Evolutionary conservation across 495 filamentous ascomycete genomes (phyloP), one percentile per base, ranked within the genome.

Genomic region (Bathelium albidoporum): DNA sequence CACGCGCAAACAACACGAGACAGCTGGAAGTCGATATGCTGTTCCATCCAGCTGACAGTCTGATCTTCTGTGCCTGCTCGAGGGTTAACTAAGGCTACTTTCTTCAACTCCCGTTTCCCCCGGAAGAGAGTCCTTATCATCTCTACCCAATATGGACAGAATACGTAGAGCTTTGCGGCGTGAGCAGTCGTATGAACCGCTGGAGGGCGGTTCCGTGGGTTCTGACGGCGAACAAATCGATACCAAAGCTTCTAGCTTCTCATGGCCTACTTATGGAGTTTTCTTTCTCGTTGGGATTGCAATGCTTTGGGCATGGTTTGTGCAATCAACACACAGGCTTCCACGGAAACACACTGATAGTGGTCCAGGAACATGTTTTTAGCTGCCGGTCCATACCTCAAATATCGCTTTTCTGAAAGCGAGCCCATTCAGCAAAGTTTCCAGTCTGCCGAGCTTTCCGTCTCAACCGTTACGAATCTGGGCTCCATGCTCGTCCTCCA

Each of bases 221-320:
- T 63, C 59, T 20, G 68, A 69, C 60, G 70, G 64, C 24, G 69
- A 72, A 24, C 64, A 53, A 11, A 67, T 68, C 12, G 62, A 68
- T 28, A 34, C 64, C 39, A 16, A 49, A 10, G 9, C 58, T 11
- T 3, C 26, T 20, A 34, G 52, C 43, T 76, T 77, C 69, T 76
- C 73, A 24, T 87, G 84, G 81, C 72, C 90, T 52, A 87, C 93
- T 71, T 99, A 99, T 77, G 76, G 73, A 59, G 82, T 96, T 61
- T 99, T 97, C 73, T 75, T 87, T 62, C 74, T 96, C n/a, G 80
- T 97, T 24, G 94, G 94, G 55, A 78, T 95, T 20, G 87, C 91
- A 24, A 97, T 96, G 95, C 81, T 97, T 63, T 97, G 92, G 92
- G 89, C 92, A 36, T 97, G 91, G 91, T 97, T 85, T 70, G 85